Percentiles rank a stretch among this genome's conserved stretches.
Conservation (phyloP, 169 alveolate genomes). For the Toxoplasma gondii region DNA sequence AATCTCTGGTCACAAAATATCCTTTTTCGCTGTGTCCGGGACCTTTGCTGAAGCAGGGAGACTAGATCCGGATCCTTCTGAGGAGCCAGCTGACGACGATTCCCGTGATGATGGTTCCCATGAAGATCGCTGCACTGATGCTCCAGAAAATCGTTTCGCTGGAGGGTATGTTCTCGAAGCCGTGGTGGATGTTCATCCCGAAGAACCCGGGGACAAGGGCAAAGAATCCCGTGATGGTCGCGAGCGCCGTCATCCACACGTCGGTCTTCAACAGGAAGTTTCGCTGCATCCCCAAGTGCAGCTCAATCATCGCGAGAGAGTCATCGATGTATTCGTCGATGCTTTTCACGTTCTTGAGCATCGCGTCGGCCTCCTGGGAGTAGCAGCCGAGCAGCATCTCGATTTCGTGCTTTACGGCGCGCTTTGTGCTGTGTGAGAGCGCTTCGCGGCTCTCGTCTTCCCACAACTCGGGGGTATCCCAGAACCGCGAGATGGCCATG, state of each 20-base stretch:
- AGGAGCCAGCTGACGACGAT: conserved; percentile 17
- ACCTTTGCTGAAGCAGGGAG: not conserved
- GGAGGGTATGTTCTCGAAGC: conserved; percentile 66
- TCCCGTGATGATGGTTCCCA: conserved; percentile 31
- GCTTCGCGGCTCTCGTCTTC: not conserved
- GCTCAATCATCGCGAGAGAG: conserved; percentile 67
- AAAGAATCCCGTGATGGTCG: conserved; percentile 70
- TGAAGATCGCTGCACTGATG: conserved; percentile 52
- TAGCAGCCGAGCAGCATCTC: conserved; percentile 71
- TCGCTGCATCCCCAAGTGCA: conserved; percentile 68
- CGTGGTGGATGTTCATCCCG: conserved; percentile 73
- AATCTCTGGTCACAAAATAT: too few species aligned
- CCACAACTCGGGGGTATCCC: conserved; percentile 24
- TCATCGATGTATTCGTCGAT: conserved; percentile 73
- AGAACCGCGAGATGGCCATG: conserved; percentile 13
- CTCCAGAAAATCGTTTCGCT: conserved; percentile 66
- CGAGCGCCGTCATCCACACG: conserved; percentile 69
- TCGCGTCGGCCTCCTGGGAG: conserved; percentile 71
- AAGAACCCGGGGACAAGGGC: conserved; percentile 70
- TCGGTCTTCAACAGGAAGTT: conserved; percentile 73
- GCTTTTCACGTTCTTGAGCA: conserved; percentile 68
- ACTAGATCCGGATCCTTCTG: not conserved
- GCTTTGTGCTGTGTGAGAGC: not conserved
- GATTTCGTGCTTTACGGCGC: not conserved
- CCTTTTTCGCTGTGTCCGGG: too few species aligned